Base-by-base conservation (phyloP, 1,284 basidiomycete genomes). In the Trametes hirsuta region DNA sequence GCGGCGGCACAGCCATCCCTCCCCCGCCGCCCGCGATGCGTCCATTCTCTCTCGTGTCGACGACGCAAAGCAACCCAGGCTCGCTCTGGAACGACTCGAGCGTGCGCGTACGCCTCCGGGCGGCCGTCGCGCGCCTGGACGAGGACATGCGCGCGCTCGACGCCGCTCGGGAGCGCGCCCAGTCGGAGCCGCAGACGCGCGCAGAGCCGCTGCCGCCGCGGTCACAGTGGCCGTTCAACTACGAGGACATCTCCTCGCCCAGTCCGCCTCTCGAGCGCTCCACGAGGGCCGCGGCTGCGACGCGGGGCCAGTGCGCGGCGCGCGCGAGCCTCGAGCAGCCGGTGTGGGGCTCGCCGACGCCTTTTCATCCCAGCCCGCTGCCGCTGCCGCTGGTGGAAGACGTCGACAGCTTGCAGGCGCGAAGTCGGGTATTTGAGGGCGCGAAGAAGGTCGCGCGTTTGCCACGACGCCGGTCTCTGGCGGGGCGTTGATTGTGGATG, bases 291-390 rank as follows among this genome's bases (percentile, higher is more conserved):
- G 42, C n/a, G 14, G 52, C 45, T 37, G 36, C 25, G 46, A 42
- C 46, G 30, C 30, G 4, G 14, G 40, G 25, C n/a, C 44, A 34
- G 39, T 30, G 30, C 8, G 30, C 30, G 30, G 30, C 30, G 30
- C 30, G 30, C 5, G 37, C 35, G 25, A 55, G 59, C 15, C 45
- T 52, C 58, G 59, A 59, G 55, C 64, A 48, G 61, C 56, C 49
- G 50, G 60, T 58, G 53, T 68, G 68, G 61, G 68, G 68, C 40
- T 70, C 68, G 48, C 56, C 67, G 34, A 59, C 45, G 45, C 67
- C 67, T 24, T 70, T 70, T 63, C 42, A 40, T 36, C 68, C 68
- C 18, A 70, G 68, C 47, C 53, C 59, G 49, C 61, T 70, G 44
- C 67, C 68, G 53, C 63, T 70, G 34, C 68, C 67, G 57, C 47